These are phyloP conservation scores for Lipomyces orientalis DNA, from an alignment of 805 yeast species.

Conservation along the genomic window DNA sequence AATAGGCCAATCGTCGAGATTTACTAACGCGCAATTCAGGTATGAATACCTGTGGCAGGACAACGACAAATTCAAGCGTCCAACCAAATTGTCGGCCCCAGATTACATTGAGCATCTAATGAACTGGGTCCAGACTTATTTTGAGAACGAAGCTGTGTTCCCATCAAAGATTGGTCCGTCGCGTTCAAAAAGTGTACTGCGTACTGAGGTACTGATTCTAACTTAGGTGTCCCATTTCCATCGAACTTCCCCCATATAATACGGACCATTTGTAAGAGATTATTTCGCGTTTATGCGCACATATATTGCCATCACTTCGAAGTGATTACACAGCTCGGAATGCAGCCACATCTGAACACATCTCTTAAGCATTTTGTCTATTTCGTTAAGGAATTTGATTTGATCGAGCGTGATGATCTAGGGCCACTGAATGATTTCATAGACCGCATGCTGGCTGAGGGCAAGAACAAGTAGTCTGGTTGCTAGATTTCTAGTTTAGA, in stretches of 20 bases:
- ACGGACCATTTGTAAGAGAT: constrained; percentile 84
- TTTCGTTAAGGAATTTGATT: constrained; percentile 80
- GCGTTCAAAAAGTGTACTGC: neutral
- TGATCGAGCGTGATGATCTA: constrained; percentile 78
- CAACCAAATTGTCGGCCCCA: constrained; percentile 90
- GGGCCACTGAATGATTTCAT: constrained; percentile 92
- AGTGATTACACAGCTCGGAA: constrained; percentile 87
- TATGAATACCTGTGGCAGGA: constrained; percentile 95
- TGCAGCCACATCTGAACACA: constrained; percentile 91
- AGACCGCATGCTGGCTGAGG: constrained; percentile 58
- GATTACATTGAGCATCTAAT: constrained; percentile 90
- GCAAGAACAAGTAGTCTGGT: constrained; percentile 6
- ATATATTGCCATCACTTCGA: constrained; percentile 98
- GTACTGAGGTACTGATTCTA: neutral
- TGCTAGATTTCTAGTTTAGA: neutral
- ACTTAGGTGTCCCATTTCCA: constrained; percentile 74
- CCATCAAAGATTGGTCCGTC: constrained; percentile 76
- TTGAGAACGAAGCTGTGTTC: constrained; percentile 88
- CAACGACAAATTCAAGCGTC: constrained; percentile 62
- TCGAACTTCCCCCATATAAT: constrained; percentile 78
- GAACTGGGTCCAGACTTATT: constrained; percentile 92
- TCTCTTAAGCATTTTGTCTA: constrained; percentile 91
- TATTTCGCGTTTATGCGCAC: constrained; percentile 95
- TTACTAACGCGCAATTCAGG: constrained; percentile 4
- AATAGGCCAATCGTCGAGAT: neutral